phyloP scores from a whole-genome alignment of 805 yeast genomes.

The Saturnispora serradocipensis region DNA sequence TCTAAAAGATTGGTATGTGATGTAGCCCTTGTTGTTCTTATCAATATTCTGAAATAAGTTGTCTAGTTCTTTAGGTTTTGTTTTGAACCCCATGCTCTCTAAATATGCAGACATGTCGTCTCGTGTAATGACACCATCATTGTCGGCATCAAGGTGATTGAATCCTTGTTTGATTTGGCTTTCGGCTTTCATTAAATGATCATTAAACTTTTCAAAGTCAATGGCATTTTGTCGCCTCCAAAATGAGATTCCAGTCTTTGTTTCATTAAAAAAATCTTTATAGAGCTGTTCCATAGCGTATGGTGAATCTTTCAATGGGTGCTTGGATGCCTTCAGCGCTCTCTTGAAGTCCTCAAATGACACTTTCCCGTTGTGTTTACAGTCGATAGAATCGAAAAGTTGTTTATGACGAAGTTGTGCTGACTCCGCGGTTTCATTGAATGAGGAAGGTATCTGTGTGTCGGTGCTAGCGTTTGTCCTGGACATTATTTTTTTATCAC shows the following conservation, averaged over 20 bases:
- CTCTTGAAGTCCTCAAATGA: conserved; percentile 38
- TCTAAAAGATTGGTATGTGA: conserved; percentile 81
- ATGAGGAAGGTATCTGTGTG: not conserved
- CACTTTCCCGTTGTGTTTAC: conserved; percentile 37
- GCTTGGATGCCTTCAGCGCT: conserved; percentile 40
- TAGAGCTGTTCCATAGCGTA: conserved; percentile 52
- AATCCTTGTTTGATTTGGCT: conserved; percentile 63
- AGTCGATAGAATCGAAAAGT: conserved; percentile 38
- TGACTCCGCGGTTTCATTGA: conserved; percentile 17
- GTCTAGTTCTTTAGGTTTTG: conserved; percentile 45
- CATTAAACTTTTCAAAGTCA: conserved; percentile 57
- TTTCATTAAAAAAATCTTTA: conserved; percentile 32
- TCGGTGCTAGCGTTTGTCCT: not conserved
- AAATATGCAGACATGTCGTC: conserved; percentile 63
- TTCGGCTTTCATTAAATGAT: conserved; percentile 60
- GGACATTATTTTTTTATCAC: not conserved
- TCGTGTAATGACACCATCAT: conserved; percentile 61
- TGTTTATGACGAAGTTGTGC: conserved; percentile 28
- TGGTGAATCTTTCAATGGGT: conserved; percentile 55
- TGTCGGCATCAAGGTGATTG: conserved; percentile 54
- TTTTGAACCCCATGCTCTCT: conserved; percentile 41
- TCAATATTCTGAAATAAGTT: conserved; percentile 49
- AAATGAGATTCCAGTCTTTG: conserved; percentile 3
- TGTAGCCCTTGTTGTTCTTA: conserved; percentile 49
- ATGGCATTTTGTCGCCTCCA: conserved; percentile 30